Conservation (phyloP, 768 basidiomycete species). For the Coprinopsis sp. region DNA sequence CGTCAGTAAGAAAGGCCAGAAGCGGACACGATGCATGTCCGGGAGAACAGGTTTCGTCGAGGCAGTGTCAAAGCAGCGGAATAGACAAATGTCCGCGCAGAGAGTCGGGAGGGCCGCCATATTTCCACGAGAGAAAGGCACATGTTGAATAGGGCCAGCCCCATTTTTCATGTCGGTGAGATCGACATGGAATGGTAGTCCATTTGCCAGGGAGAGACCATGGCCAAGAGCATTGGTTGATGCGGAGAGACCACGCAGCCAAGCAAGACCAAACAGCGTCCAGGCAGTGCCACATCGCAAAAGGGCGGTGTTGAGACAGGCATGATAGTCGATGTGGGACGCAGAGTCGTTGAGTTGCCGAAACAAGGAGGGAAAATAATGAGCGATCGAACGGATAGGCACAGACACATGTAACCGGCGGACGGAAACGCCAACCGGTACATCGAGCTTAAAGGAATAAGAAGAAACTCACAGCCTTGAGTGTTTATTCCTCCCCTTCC, state of each 20-base stretch:
- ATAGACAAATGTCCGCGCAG: constrained; percentile 1
- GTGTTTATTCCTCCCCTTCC: constrained; percentile 25
- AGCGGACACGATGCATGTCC: neutral
- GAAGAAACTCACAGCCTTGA: constrained; percentile 34
- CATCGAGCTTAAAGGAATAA: constrained; percentile 2
- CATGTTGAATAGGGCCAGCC: neutral
- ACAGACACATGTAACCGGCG: neutral
- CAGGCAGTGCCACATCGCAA: neutral
- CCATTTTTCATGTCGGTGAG: too few relatives aligned
- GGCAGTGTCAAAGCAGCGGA: constrained; percentile 6
- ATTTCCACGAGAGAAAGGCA: neutral
- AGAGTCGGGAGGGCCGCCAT: neutral
- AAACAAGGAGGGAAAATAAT: neutral
- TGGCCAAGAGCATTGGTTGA: too few relatives aligned
- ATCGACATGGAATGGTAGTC: too few relatives aligned
- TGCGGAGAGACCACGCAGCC: too few relatives aligned
- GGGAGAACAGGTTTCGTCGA: neutral
- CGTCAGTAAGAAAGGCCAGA: neutral
- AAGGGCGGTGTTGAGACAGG: neutral
- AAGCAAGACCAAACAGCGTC: neutral
- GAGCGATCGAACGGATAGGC: neutral
- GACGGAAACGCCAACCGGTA: neutral
- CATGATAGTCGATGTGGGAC: neutral
- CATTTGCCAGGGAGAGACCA: too few relatives aligned
- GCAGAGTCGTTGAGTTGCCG: neutral